These are phyloP conservation scores for Amanita inopinata DNA, from an alignment of 768 basidiomycete species.

Conservation along the genomic window DNA sequence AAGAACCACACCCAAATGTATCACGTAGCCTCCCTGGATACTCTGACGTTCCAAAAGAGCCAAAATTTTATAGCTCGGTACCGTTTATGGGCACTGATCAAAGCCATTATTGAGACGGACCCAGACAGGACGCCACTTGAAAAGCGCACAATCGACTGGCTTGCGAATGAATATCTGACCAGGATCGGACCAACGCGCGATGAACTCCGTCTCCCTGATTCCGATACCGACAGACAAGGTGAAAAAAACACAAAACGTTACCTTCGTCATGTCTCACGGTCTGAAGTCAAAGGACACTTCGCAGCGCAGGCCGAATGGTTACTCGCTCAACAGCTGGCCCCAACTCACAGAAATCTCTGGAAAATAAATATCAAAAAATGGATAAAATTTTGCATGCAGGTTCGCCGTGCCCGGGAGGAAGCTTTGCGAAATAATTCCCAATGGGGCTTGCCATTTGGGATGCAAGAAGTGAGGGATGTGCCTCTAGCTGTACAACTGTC, in stretches of 20 bases:
- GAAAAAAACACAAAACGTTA: conserved; percentile 20
- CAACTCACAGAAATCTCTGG: conserved; percentile 14
- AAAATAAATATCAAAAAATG: conserved; percentile 37
- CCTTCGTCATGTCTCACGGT: conserved; percentile 36
- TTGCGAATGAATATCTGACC: conserved; percentile 29
- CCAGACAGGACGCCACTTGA: conserved; percentile 20
- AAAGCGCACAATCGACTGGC: conserved; percentile 39
- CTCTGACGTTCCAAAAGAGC: conserved; percentile 30
- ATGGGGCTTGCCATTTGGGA: conserved; percentile 26
- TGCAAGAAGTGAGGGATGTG: conserved; percentile 2
- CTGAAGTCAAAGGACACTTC: conserved; percentile 41
- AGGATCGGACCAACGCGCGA: conserved; percentile 17
- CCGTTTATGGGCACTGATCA: conserved; percentile 36
- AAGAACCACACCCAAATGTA: conserved; percentile 28
- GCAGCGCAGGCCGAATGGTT: conserved; percentile 54
- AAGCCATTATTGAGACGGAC: conserved; percentile 30
- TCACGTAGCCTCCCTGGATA: conserved; percentile 36
- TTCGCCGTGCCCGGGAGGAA: conserved; percentile 20
- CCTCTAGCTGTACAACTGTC: conserved; percentile 8
- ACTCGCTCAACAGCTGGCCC: conserved; percentile 34
- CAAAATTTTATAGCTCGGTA: conserved; percentile 43
- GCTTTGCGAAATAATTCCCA: conserved; percentile 18
- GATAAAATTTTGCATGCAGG: conserved; percentile 32
- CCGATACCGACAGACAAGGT: conserved; percentile 20
- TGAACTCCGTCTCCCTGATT: conserved; percentile 21